Evolutionary conservation across 2,329 filamentous ascomycete genomes (phyloP).

Genomic region (Phoma sp.): DNA sequence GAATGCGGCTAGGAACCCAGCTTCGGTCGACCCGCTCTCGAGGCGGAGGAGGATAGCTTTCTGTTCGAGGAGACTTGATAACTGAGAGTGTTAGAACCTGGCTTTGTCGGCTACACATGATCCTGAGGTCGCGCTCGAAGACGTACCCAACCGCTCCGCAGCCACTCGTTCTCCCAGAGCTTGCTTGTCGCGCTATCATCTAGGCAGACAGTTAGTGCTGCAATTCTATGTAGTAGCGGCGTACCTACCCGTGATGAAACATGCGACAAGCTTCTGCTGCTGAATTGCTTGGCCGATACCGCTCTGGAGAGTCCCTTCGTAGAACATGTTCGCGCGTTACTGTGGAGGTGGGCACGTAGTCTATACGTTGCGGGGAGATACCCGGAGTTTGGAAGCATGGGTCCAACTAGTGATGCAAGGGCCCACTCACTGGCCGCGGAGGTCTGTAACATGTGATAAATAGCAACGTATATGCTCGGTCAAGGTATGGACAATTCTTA

Average conservation of each 20-base stretch:
- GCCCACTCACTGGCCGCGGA: background rate
- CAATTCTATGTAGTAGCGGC: background rate
- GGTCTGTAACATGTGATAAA: background rate
- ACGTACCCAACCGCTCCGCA: constrained; percentile 51
- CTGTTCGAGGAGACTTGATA: constrained; percentile 59
- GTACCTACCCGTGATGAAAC: constrained; percentile 76
- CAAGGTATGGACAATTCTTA: too few relatives aligned
- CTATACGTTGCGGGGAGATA: constrained; percentile 15
- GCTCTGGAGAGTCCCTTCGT: constrained; percentile 77
- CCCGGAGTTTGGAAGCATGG: constrained; percentile 4
- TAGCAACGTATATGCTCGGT: too few relatives aligned
- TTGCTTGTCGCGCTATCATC: constrained; percentile 73
- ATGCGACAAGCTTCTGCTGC: constrained; percentile 78
- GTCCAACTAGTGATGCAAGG: background rate
- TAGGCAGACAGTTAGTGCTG: constrained; percentile 41
- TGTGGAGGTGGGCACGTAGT: background rate
- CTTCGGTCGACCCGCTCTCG: constrained; percentile 76
- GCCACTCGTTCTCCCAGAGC: constrained; percentile 74
- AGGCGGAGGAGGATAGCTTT: constrained; percentile 75
- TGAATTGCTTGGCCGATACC: constrained; percentile 78
- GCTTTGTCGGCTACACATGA: background rate
- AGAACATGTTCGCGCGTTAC: constrained; percentile 69
- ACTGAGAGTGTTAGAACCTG: constrained; percentile 25
- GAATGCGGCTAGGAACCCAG: constrained; percentile 79
- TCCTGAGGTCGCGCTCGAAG: too few relatives aligned